These are phyloP conservation scores for Monosporascus sp. DNA, from an alignment of 2,329 filamentous ascomycete species.

Conservation along the genomic window DNA sequence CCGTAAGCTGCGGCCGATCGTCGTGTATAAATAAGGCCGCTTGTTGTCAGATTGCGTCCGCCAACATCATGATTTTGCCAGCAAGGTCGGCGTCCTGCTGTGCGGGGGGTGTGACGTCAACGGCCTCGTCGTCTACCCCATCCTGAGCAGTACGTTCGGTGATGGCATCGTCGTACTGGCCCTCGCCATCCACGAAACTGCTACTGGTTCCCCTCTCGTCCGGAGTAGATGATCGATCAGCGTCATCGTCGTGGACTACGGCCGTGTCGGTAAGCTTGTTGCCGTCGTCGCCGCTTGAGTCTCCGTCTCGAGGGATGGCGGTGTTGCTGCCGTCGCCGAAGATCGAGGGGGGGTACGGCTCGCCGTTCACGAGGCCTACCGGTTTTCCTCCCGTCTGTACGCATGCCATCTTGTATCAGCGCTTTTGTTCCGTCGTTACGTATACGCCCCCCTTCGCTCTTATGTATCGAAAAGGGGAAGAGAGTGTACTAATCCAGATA, in stretches of 20 bases:
- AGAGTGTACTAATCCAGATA: too few species aligned
- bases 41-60: background rate
- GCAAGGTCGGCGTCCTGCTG: background rate
- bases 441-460: too few species aligned
- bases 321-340: conserved; percentile 1
- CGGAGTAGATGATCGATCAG: background rate
- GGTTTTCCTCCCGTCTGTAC: conserved; percentile 19
- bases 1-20: too few species aligned
- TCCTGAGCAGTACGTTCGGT: background rate
- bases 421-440: background rate
- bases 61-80: background rate
- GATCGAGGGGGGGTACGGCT: background rate
- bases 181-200: background rate
- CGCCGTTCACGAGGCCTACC: conserved; percentile 16
- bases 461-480: background rate
- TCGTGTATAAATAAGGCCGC: background rate
- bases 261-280: background rate
- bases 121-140: background rate
- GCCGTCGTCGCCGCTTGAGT: background rate
- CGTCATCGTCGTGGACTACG: background rate
- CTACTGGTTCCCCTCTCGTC: background rate
- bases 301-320: background rate
- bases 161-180: background rate
- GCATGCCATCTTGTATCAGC: too few species aligned
- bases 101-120: background rate